A percentile compares a stretch with the other conserved stretches of the same genome.
Conservation (phyloP, 176 grass and related monocot genomes). For the Tuctoria greenei region DNA sequence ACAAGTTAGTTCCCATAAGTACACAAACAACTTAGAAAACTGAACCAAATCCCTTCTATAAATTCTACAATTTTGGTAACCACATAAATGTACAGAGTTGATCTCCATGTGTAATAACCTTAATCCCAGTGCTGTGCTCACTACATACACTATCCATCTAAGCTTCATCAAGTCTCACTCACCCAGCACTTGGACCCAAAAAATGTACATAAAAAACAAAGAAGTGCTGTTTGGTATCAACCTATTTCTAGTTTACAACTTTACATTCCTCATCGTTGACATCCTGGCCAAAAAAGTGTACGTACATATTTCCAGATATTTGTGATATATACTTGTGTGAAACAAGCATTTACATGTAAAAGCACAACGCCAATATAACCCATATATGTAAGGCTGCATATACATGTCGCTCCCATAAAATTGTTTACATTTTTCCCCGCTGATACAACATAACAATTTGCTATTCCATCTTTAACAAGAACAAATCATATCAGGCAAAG, state of each 20-base stretch:
- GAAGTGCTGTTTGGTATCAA: constrained; percentile 8
- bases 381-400: constrained; percentile 13
- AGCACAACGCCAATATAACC: constrained; percentile 8
- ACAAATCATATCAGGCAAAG: neutral
- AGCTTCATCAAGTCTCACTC: neutral
- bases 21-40: neutral
- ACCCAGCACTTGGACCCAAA: constrained; percentile 5
- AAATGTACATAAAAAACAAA: neutral
- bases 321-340: constrained; percentile 2
- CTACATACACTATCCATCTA: neutral
- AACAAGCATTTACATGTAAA: constrained; percentile 1
- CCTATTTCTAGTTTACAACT: constrained; percentile 38
- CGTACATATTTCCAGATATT: constrained; percentile 9
- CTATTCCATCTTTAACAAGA: constrained; percentile 8
- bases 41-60: neutral
- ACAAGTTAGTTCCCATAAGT: too few species aligned
- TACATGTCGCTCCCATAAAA: constrained; percentile 14
- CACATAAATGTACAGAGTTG: constrained; percentile 23
- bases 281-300: constrained; percentile 2
- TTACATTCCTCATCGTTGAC: constrained; percentile 13
- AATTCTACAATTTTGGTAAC: constrained; percentile 14
- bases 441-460: constrained; percentile 30
- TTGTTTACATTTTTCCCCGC: neutral
- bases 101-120: neutral
- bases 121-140: neutral